Evolutionary conservation across 352 stramenopile species (phyloP), one percentile per base, ranked within the genome.

Genomic region (Globisporangium paroecandrum): DNA sequence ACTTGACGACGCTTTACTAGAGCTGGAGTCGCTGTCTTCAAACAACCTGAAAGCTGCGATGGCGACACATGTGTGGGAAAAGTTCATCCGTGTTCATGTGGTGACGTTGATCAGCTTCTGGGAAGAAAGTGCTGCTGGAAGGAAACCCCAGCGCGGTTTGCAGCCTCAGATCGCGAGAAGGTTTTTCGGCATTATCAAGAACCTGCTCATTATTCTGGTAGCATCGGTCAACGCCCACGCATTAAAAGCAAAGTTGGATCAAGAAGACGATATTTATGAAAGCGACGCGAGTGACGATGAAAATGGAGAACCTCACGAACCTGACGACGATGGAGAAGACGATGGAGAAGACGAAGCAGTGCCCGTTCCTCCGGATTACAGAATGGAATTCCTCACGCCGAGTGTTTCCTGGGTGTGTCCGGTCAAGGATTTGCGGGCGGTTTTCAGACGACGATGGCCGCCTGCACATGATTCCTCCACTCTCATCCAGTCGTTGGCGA

Each of bases 81-180:
- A 70, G 70, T 94, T 92, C 47, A 87, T 95, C 55, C 85, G 86
- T 27, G 77, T 89, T 2, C 87, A 95, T 65, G 84, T 95, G 6
- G 77, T 89, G 57, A 93, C 87, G 49, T 73, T 95, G 12, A 81
- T 94, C 43, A 87, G 76, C 10, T 95, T 91, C 70, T 95, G 85
- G 85, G 83, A 94, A 64, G 85, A 95, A 58, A 90, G 79, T 62
- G 85, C 84, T 25, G 74, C 74, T 3, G 87, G 85, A 25, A 74
- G 75, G 24, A 93, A 89, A 29, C 77, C 83, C 0, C 79, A 91
- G 65, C 81, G 85, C 43, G 86, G 84, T 15, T 72, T 95, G 15
- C 83, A 95, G 59, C 85, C 87, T 7, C 79, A 91, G 68, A 82
- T 94, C 20, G 84, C 87, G 43, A 71, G 85, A 32, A 75, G 85